These are phyloP conservation scores for Sarocladium brachiariae DNA, from an alignment of 2,329 filamentous ascomycete species.

Conservation along the genomic window DNA sequence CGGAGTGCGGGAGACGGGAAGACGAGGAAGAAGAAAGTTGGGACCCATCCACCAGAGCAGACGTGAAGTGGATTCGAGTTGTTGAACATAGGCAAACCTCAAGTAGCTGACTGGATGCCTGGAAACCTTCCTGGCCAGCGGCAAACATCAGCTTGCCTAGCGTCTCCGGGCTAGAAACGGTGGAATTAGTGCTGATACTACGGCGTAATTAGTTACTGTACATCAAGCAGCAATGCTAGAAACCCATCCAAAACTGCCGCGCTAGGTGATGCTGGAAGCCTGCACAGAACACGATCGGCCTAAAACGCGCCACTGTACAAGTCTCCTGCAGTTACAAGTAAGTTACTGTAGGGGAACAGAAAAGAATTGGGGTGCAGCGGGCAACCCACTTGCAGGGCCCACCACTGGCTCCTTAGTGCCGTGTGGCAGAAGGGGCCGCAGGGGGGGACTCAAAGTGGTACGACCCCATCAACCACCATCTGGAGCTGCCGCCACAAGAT, in stretches of 20 bases:
- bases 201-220: no score
- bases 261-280: neutral
- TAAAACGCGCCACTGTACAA: neutral
- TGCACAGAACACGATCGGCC: neutral
- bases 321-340: neutral
- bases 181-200: no score
- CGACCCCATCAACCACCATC: slow-evolving; percentile 6
- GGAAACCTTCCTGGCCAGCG: neutral
- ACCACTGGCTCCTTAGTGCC: neutral
- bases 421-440: neutral
- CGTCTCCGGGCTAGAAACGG: no score
- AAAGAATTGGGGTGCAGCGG: slow-evolving; percentile 9
- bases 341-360: neutral
- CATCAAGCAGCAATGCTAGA: no score
- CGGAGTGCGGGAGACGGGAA: slow-evolving; percentile 1
- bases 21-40: slow-evolving; percentile 9
- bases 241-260: no score
- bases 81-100: slow-evolving; percentile 8
- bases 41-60: neutral
- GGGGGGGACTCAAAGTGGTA: slow-evolving; percentile 1
- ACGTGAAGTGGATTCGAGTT: neutral
- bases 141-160: no score
- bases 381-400: neutral
- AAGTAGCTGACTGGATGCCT: slow-evolving; percentile 3
- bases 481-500: slow-evolving; percentile 8